A percentile compares a stretch with the other conserved stretches of the same genome.
These are phyloP conservation scores for Xylaria bambusicola DNA, from an alignment of 495 filamentous ascomycete genomes.

Conservation along the genomic window DNA sequence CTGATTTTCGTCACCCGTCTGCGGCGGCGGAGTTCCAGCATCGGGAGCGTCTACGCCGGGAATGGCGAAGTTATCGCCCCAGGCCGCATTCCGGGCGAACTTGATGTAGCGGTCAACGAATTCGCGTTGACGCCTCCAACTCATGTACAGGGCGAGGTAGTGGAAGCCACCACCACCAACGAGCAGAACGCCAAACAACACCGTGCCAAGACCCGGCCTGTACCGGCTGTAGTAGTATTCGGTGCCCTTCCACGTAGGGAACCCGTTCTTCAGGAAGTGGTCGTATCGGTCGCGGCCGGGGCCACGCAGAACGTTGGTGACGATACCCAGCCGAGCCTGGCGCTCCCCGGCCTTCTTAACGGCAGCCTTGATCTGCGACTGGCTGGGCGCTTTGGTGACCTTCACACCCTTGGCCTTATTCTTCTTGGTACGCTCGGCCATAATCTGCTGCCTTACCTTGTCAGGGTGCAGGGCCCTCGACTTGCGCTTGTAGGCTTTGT, in stretches of 20 bases:
- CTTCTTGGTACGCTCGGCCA: slow-evolving; percentile 67
- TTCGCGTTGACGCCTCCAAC: slow-evolving; percentile 84
- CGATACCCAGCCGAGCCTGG: slow-evolving; percentile 78
- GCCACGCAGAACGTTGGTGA: slow-evolving; percentile 82
- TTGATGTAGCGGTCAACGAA: slow-evolving; percentile 90
- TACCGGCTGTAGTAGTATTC: slow-evolving; percentile 97
- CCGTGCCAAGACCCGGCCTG: slow-evolving; percentile 83
- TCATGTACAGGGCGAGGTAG: slow-evolving; percentile 78
- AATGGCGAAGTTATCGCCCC: slow-evolving; percentile 76
- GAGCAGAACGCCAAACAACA: slow-evolving; percentile 80
- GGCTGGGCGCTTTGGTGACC: slow-evolving; percentile 68
- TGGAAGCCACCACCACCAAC: slow-evolving; percentile 82
- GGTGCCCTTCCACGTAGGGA: slow-evolving; percentile 93
- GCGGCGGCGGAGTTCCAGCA: slow-evolving; percentile 31
- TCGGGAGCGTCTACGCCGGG: slow-evolving; percentile 60
- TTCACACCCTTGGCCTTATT: slow-evolving; percentile 55
- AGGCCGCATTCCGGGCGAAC: slow-evolving; percentile 83
- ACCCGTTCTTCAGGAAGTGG: slow-evolving; percentile 90
- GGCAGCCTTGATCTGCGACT: slow-evolving; percentile 71
- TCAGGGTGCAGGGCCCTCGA: slow-evolving; percentile 84
- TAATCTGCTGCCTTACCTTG: slow-evolving; percentile 84
- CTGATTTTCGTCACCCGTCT: slow-evolving; percentile 49
- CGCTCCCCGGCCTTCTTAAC: slow-evolving; percentile 75
- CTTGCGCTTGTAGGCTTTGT: slow-evolving; percentile 89
- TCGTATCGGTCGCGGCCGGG: slow-evolving; percentile 84